Percentiles rank a stretch among this genome's conserved stretches.
Evolutionary conservation across 2,329 filamentous ascomycete genomes (phyloP).

Genomic region (Akanthomyces uredinophilus): DNA sequence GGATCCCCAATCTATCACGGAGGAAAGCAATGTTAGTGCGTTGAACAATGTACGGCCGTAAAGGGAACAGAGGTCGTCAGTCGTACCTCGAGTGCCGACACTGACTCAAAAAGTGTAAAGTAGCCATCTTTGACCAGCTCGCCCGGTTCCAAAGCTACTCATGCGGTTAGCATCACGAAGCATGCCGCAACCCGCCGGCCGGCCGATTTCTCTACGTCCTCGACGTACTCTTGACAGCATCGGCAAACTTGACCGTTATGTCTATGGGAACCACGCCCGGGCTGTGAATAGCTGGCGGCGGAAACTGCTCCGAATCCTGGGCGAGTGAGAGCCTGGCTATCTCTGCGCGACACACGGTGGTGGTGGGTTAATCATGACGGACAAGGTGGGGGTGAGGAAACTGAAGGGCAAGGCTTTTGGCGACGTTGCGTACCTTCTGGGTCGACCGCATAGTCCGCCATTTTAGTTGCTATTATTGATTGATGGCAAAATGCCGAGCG

Average conservation of each 20-base stretch:
- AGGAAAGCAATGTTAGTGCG: background rate
- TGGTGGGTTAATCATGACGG: constrained; percentile 5
- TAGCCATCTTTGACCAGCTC: constrained; percentile 89
- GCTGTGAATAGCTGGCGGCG: constrained; percentile 36
- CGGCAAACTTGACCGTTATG: constrained; percentile 52
- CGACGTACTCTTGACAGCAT: constrained; percentile 47
- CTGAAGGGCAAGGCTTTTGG: background rate
- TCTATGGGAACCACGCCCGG: constrained; percentile 52
- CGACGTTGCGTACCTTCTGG: constrained; percentile 29
- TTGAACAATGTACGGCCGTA: background rate
- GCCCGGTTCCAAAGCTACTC: constrained; percentile 66
- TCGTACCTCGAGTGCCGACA: constrained; percentile 72
- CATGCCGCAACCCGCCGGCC: constrained; percentile 5
- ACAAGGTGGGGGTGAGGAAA: constrained; percentile 2
- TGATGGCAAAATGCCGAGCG: background rate
- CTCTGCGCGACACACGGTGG: constrained; percentile 26
- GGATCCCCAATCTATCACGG: constrained; percentile 86
- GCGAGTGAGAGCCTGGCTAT: constrained; percentile 38
- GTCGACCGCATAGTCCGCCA: constrained; percentile 32
- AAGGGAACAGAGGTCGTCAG: background rate
- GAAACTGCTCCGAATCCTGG: constrained; percentile 29
- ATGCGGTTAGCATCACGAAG: constrained; percentile 22
- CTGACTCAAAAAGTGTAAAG: constrained; percentile 92
- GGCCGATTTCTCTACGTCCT: background rate
- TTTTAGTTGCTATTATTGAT: constrained; percentile 16